A percentile compares a stretch with the other conserved stretches of the same genome.
phyloP scores from a whole-genome alignment of 2,329 filamentous ascomycete genomes.

The Massarina eburnea region DNA sequence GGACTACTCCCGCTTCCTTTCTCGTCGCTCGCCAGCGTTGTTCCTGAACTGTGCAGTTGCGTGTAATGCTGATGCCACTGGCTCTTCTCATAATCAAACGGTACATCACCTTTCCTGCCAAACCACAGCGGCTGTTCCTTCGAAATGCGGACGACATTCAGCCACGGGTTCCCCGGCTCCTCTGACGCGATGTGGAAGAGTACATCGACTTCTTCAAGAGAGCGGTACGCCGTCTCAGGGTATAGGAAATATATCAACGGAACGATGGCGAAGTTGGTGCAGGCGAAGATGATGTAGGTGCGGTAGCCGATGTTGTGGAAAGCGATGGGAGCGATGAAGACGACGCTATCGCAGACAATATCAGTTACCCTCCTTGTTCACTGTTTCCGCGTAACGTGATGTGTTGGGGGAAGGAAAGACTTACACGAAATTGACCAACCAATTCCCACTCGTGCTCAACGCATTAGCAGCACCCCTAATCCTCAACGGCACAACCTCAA shows the following conservation, averaged over 20 bases:
- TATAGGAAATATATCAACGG: constrained; percentile 62
- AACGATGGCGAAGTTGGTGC: constrained; percentile 54
- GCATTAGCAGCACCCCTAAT: constrained; percentile 86
- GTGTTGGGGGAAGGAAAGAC: constrained; percentile 37
- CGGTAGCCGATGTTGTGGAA: constrained; percentile 56
- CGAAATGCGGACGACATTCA: constrained; percentile 53
- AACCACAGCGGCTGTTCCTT: constrained; percentile 57
- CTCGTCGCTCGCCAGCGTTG: neutral
- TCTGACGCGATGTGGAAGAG: constrained; percentile 60
- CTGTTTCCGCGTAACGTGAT: constrained; percentile 7
- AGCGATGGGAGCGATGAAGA: constrained; percentile 65
- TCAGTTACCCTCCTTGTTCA: no score
- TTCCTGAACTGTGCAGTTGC: neutral
- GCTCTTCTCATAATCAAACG: constrained; percentile 50
- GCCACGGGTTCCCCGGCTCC: constrained; percentile 48
- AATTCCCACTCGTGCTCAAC: constrained; percentile 86
- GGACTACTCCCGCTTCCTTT: no score
- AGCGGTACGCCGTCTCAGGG: constrained; percentile 58
- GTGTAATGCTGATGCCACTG: constrained; percentile 23
- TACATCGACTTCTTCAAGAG: constrained; percentile 68
- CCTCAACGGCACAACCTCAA: constrained; percentile 84
- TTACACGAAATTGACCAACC: constrained; percentile 61
- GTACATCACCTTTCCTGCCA: constrained; percentile 57
- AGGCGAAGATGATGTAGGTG: constrained; percentile 62
- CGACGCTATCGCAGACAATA: constrained; percentile 56